Percentiles rank a stretch among this genome's conserved stretches.
Evolutionary conservation across 169 alveolate species (phyloP).

Genomic region (Neospora caninum): DNA sequence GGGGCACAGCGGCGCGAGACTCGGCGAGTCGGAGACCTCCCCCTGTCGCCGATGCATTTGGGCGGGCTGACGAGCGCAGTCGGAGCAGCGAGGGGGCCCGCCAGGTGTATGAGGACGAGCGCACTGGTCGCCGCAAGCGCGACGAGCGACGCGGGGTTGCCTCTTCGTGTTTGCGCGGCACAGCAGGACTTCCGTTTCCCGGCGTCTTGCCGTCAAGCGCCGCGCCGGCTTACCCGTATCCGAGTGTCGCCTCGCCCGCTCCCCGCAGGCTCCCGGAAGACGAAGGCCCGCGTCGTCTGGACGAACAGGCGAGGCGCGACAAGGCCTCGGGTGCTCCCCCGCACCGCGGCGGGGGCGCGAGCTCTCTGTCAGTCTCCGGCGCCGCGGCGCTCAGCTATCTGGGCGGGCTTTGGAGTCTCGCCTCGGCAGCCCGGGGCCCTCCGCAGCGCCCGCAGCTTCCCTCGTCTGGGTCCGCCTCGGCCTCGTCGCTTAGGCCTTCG

Average conservation of each 20-base stretch:
- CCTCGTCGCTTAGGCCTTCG: too few species aligned
- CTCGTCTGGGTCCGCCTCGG: too few species aligned
- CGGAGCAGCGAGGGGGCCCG: not conserved
- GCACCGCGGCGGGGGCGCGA: not conserved
- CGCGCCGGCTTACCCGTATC: not conserved
- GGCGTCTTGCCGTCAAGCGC: constrained; percentile 7
- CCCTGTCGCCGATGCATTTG: not conserved
- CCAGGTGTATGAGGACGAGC: not conserved
- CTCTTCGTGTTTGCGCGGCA: not conserved
- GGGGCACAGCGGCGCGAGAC: too few species aligned
- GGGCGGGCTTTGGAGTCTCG: not conserved
- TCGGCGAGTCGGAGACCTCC: too few species aligned
- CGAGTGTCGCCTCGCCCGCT: not conserved
- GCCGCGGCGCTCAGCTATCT: constrained; percentile 18
- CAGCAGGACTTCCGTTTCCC: constrained; percentile 19
- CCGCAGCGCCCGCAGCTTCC: not conserved
- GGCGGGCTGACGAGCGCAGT: not conserved
- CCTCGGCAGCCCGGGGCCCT: not conserved
- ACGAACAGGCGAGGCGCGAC: not conserved
- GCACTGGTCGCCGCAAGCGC: not conserved
- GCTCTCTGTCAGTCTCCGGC: not conserved
- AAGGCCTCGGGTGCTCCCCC: not conserved
- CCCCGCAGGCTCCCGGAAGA: not conserved
- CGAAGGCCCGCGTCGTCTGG: not conserved
- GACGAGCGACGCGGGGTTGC: not conserved